These are phyloP conservation scores for Verticillium nubilum DNA, from an alignment of 2,329 filamentous ascomycete genomes.

Conservation along the genomic window DNA sequence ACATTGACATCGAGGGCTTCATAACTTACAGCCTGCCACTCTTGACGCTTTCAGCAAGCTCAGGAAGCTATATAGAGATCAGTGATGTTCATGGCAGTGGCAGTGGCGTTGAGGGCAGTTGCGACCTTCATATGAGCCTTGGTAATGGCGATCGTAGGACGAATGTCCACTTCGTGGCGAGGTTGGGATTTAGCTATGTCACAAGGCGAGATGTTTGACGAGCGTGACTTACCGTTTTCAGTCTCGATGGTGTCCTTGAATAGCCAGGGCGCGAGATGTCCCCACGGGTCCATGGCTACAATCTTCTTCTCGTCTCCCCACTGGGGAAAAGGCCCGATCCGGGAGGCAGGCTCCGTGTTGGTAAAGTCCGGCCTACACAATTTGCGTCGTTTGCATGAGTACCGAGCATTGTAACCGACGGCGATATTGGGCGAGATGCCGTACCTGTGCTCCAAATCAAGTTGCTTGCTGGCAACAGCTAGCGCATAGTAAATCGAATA, in stretches of 20 bases:
- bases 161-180: conserved; percentile 60
- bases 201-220: conserved; percentile 37
- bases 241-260: conserved; percentile 74
- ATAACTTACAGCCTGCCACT: conserved; percentile 61
- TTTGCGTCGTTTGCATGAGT: conserved; percentile 3
- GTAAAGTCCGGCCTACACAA: conserved; percentile 50
- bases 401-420: neutral
- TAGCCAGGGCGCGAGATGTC: conserved; percentile 79
- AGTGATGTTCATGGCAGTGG: conserved; percentile 1
- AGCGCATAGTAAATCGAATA: conserved; percentile 96
- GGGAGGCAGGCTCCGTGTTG: conserved; percentile 84
- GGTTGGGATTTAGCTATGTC: neutral
- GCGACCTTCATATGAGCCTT: conserved; percentile 81
- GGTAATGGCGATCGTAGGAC: conserved; percentile 87
- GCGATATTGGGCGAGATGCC: conserved; percentile 7
- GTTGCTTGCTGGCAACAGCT: conserved; percentile 84
- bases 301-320: conserved; percentile 93
- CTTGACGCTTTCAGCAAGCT: conserved; percentile 83
- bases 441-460: conserved; percentile 71
- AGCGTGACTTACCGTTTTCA: conserved; percentile 51
- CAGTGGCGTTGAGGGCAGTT: conserved; percentile 40
- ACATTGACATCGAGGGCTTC: neutral
- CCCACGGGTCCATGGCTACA: conserved; percentile 93
- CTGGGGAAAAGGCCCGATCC: conserved; percentile 82
- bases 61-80: conserved; percentile 57